Evolutionary conservation across 331 rosid genomes (phyloP).

Genomic region (Phaseolus coccineus): DNA sequence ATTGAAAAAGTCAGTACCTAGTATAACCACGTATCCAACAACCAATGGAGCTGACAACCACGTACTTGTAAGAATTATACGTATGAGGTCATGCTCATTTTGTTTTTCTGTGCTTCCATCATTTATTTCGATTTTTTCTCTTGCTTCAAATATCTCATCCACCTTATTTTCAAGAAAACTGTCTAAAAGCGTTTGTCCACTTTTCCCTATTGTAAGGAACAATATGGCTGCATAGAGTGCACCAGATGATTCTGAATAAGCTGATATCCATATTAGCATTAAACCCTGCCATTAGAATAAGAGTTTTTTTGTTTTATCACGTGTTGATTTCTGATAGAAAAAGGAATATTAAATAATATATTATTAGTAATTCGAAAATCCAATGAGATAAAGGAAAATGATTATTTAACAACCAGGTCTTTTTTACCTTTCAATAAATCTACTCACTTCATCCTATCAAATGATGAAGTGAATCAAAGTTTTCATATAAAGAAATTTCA

Average conservation of each 20-base stretch:
- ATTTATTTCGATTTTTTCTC: background rate
- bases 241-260: too few relatives aligned
- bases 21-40: background rate
- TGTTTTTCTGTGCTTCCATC: background rate
- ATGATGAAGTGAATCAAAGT: too few relatives aligned
- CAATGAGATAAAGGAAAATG: too few relatives aligned
- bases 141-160: background rate
- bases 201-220: background rate
- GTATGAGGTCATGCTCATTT: background rate
- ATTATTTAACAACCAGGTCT: too few relatives aligned
- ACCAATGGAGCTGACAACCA: background rate
- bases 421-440: too few relatives aligned
- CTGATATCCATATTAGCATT: background rate
- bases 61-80: background rate
- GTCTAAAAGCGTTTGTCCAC: background rate
- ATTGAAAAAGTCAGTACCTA: rapidly evolving
- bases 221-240: background rate
- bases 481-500: too few relatives aligned
- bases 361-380: too few relatives aligned
- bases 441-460: too few relatives aligned
- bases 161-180: background rate
- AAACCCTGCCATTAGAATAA: background rate
- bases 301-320: background rate
- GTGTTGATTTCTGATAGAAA: background rate
- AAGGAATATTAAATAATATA: too few relatives aligned